Evolutionary conservation across 169 alveolate species (phyloP).

Genomic region (Fabrea salina): DNA sequence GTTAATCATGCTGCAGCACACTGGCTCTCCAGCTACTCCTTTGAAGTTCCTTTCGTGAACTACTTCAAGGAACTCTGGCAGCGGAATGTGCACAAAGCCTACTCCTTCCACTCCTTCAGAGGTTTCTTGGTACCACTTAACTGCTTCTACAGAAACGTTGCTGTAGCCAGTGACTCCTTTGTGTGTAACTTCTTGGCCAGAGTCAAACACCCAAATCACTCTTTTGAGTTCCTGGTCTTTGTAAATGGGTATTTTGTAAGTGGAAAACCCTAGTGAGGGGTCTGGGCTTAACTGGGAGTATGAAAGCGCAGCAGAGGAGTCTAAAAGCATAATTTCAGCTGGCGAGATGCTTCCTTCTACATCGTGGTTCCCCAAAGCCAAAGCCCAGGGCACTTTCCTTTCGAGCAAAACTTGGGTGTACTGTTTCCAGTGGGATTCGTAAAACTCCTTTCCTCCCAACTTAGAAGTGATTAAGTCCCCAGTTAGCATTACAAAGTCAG

Average conservation of each 20-base stretch:
- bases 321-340: slow-evolving; percentile 37
- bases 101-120: neutral
- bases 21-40: slow-evolving; percentile 27
- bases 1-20: slow-evolving; percentile 27
- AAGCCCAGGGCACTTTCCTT: slow-evolving; percentile 32
- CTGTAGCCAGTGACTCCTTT: slow-evolving; percentile 12
- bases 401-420: slow-evolving; percentile 24
- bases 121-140: neutral
- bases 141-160: neutral
- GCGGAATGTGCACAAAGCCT: slow-evolving; percentile 3
- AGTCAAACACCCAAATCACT: neutral
- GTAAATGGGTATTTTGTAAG: neutral
- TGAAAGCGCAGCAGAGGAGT: neutral
- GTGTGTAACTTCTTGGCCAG: neutral
- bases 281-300: neutral
- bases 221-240: neutral
- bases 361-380: slow-evolving; percentile 54
- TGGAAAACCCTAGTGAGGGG: neutral
- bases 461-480: slow-evolving; percentile 56
- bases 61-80: neutral
- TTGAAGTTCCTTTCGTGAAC: neutral
- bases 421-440: slow-evolving; percentile 19
- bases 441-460: slow-evolving; percentile 47
- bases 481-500: slow-evolving; percentile 45
- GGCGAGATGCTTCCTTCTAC: slow-evolving; percentile 40